phyloP scores from a whole-genome alignment of 1,139 yeast genomes.

The Hanseniaspora uvarum region DNA sequence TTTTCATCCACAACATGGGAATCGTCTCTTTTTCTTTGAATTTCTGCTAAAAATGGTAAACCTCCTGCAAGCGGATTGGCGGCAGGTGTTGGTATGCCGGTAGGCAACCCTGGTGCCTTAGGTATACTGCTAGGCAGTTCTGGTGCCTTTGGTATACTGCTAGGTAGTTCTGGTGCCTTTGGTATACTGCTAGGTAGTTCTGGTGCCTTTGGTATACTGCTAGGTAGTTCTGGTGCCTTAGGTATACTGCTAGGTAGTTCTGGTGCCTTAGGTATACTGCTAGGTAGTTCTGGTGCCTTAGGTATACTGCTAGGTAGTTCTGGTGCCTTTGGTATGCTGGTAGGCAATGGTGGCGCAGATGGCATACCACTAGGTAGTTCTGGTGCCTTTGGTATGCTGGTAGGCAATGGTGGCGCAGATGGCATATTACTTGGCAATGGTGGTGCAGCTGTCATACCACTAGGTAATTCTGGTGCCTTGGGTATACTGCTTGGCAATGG shows the following conservation, averaged over 20 bases:
- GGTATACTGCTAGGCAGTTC: slow-evolving; percentile 5
- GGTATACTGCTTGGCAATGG: slow-evolving; percentile 19
- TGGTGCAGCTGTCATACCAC: no score
- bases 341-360: slow-evolving; percentile 17
- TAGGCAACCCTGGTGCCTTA: slow-evolving; percentile 23
- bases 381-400: slow-evolving; percentile 23
- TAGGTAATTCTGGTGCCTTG: no score
- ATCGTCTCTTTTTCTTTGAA: slow-evolving; percentile 40
- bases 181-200: slow-evolving; percentile 20
- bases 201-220: slow-evolving; percentile 20
- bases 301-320: slow-evolving; percentile 21
- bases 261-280: slow-evolving; percentile 20
- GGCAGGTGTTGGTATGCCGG: slow-evolving; percentile 21
- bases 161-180: slow-evolving; percentile 19
- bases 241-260: slow-evolving; percentile 20
- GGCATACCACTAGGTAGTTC: slow-evolving; percentile 21
- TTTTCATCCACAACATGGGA: slow-evolving; percentile 34
- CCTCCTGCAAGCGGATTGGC: slow-evolving; percentile 27
- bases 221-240: slow-evolving; percentile 23
- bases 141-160: slow-evolving; percentile 23
- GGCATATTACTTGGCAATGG: no score
- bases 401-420: slow-evolving; percentile 18
- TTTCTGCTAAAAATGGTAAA: slow-evolving; percentile 41
- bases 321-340: background rate
- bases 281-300: slow-evolving; percentile 23